These are phyloP conservation scores for Botryotinia globosa DNA, from an alignment of 2,329 filamentous ascomycete species.

Conservation along the genomic window DNA sequence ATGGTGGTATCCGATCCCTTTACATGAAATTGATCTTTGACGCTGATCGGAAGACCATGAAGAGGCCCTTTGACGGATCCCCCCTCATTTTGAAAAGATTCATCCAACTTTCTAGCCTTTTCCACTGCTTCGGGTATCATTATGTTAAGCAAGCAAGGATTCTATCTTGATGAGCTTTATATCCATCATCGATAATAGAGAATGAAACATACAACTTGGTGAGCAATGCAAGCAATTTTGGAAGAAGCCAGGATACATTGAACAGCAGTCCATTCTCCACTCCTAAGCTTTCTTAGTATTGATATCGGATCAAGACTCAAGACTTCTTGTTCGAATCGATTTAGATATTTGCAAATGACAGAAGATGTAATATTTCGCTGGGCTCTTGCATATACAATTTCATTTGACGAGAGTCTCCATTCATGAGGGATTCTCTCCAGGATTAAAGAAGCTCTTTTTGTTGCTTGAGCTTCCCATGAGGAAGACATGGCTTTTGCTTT, in stretches of 20 bases:
- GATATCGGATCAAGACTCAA: conserved; percentile 54
- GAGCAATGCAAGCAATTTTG: conserved; percentile 50
- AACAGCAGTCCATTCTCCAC: conserved; percentile 53
- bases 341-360: conserved; percentile 38
- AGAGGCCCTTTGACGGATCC: conserved; percentile 31
- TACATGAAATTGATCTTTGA: conserved; percentile 39
- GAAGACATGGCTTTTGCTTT: conserved; percentile 1
- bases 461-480: background rate
- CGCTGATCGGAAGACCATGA: conserved; percentile 41
- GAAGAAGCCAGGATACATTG: conserved; percentile 51
- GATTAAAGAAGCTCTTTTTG: conserved; percentile 1
- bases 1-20: conserved; percentile 42
- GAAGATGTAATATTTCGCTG: background rate
- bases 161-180: conserved; percentile 38
- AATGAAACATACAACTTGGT: conserved; percentile 46
- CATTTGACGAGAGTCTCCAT: conserved; percentile 5
- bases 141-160: conserved; percentile 50
- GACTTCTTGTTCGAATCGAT: conserved; percentile 42
- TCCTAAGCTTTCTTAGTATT: conserved; percentile 50
- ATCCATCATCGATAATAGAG: conserved; percentile 26
- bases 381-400: conserved; percentile 1
- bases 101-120: conserved; percentile 45
- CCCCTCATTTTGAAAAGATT: conserved; percentile 33
- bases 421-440: conserved; percentile 6
- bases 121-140: conserved; percentile 39